Base-by-base conservation (phyloP, 75 land plant genomes). In the Picea glauca region DNA sequence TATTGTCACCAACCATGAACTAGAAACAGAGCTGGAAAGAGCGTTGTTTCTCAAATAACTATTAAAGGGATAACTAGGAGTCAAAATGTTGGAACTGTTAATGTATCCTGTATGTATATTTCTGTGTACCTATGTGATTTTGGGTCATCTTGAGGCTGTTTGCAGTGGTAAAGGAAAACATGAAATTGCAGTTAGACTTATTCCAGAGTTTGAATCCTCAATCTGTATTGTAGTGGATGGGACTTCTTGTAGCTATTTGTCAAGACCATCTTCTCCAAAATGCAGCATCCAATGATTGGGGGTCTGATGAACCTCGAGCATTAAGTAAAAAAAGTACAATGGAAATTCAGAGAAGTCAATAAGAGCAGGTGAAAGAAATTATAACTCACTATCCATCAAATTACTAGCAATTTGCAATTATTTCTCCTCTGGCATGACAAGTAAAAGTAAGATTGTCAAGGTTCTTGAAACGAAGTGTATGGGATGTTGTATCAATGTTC, bases 91-190 rank as follows among this genome's bases (percentile, higher is more conserved):
- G 83, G 72, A 40, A 98, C 78, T 26, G 26, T 26, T 26, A 26
- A 26, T 26, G 26, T 97, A 97, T 78, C 91, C 90, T 60, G 92
- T 83, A 33, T 87, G 99, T 38, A 85, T 93, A 11, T 91, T 93
- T 15, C 91, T 97, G 26, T 94, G 99, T 90, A 96, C 99, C 14
- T 97, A 94, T 72, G 94, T 97, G 98, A 97, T 97, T 64, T 64
- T 91, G 76, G 93, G 95, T 7, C 99, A 97, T 78, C 99, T 98
- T 11, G 92, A 94, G 79, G 99, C 94, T 1, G 99, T 97, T 76
- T 87, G 93, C 63, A 94, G 98, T 85, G 87, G 88, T 4, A 83
- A 76, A 79, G 26, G 26, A 26, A 26, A 26, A 26, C 26, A 98
- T 58, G 88, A 90, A 60, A 87, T 96, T 43, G 99, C 99, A 7